Conservation (phyloP, 371 early-diverging fungal species). For the Cokeromyces recurvatus region DNA sequence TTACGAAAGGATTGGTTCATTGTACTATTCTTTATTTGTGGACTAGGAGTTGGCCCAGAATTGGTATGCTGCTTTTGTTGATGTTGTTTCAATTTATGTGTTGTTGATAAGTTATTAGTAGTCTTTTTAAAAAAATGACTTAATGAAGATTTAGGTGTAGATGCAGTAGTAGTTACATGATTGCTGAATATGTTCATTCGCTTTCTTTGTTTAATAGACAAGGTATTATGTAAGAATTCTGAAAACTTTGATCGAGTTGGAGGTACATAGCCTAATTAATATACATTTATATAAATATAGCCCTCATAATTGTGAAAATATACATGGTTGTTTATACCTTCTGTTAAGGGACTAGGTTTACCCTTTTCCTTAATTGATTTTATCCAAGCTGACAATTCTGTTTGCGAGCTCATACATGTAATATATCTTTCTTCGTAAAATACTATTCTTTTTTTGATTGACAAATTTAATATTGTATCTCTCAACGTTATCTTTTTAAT, state of each 20-base stretch:
- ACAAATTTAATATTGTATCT: background rate
- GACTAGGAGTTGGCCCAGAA: too few relatives aligned
- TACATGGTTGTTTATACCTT: slow-evolving; percentile 12
- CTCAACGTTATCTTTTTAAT: too few relatives aligned
- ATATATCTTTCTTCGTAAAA: slow-evolving; percentile 14
- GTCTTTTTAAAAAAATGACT: slow-evolving; percentile 22
- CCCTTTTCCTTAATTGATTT: slow-evolving; percentile 6
- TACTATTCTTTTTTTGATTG: slow-evolving; percentile 10
- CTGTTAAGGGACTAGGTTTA: slow-evolving; percentile 1
- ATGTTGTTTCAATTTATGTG: background rate
- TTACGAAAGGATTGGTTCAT: background rate
- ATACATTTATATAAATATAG: too few relatives aligned
- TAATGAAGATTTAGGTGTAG: slow-evolving; percentile 8
- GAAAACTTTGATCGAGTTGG: slow-evolving; percentile 6
- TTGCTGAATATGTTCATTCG: background rate
- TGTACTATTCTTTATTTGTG: background rate
- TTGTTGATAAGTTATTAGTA: slow-evolving; percentile 1
- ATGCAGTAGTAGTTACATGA: background rate
- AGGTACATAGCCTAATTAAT: background rate
- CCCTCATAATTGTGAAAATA: too few relatives aligned
- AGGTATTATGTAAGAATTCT: slow-evolving; percentile 5
- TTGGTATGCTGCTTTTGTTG: too few relatives aligned
- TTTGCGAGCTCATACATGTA: slow-evolving; percentile 5
- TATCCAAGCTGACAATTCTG: slow-evolving; percentile 15
- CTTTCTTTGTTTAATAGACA: background rate